These are phyloP conservation scores for Barnettozyma salicaria DNA, from an alignment of 805 yeast genomes.

Conservation along the genomic window DNA sequence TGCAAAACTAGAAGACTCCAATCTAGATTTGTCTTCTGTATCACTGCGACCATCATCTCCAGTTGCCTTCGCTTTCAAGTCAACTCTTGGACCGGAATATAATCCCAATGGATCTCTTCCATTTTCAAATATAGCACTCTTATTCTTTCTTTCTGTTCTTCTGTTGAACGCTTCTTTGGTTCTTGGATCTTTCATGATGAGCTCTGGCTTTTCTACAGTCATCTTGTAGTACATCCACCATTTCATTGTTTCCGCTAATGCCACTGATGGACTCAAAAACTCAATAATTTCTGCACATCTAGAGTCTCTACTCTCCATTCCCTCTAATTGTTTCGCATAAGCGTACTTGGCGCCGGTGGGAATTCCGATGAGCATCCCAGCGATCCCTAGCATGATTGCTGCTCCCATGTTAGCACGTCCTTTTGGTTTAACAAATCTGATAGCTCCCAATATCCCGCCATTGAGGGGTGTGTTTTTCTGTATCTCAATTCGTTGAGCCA, in stretches of 20 bases:
- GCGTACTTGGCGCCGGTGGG: conserved; percentile 28
- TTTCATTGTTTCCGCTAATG: conserved; percentile 31
- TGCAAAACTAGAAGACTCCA: neutral
- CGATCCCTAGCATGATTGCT: conserved; percentile 38
- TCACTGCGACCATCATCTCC: neutral
- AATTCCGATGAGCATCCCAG: conserved; percentile 32
- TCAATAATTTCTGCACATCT: conserved; percentile 28
- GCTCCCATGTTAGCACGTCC: conserved; percentile 34
- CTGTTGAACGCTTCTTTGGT: conserved; percentile 27
- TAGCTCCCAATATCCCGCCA: neutral
- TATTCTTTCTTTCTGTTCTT: conserved; percentile 9
- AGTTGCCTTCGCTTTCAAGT: conserved; percentile 14
- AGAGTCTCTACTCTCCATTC: conserved; percentile 27
- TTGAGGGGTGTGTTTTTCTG: neutral
- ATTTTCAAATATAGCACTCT: conserved; percentile 24
- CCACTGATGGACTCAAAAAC: conserved; percentile 27
- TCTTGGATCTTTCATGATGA: conserved; percentile 52
- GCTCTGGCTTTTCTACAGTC: conserved; percentile 45
- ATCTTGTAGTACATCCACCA: conserved; percentile 50
- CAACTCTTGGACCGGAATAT: conserved; percentile 30
- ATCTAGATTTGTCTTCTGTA: neutral
- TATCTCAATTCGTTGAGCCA: conserved; percentile 27
- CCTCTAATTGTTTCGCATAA: conserved; percentile 30
- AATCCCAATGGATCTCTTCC: conserved; percentile 35
- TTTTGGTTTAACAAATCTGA: conserved; percentile 27